phyloP scores from a whole-genome alignment of 139 green algal genomes.

The Ulvella scutata region DNA sequence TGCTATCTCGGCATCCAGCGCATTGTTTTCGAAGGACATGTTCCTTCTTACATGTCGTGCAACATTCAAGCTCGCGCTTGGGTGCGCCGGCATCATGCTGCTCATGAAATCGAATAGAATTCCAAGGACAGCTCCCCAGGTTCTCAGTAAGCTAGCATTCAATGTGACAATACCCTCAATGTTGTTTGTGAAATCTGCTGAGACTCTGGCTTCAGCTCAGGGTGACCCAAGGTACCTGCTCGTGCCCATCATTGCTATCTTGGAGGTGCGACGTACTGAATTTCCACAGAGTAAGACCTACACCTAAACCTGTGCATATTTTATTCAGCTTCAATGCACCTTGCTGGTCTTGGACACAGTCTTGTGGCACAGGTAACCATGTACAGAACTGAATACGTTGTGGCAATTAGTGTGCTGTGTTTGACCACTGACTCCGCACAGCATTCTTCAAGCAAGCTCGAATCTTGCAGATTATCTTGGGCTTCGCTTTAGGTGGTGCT shows the following conservation, averaged over 20 bases:
- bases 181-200: conserved; percentile 9
- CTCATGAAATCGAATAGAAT: not conserved
- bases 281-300: too few species aligned
- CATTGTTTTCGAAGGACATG: not conserved
- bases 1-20: too few species aligned
- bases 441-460: too few species aligned
- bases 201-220: conserved; percentile 5
- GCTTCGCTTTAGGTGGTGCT: conserved; percentile 1
- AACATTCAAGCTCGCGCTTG: not conserved
- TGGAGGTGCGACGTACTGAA: conserved; percentile 6
- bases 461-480: conserved; percentile 3
- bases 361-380: not conserved
- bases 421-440: too few species aligned
- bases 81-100: not conserved
- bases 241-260: conserved; percentile 4
- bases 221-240: not conserved
- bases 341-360: too few species aligned
- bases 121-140: not conserved
- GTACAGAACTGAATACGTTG: conserved; percentile 8
- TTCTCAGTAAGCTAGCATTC: conserved; percentile 11
- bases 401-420: not conserved
- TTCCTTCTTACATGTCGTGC: not conserved
- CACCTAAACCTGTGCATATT: too few species aligned
- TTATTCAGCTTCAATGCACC: too few species aligned
- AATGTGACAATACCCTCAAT: conserved; percentile 12